phyloP scores from a whole-genome alignment of 495 filamentous ascomycete species.

The Penicillium macrosclerotiorum region DNA sequence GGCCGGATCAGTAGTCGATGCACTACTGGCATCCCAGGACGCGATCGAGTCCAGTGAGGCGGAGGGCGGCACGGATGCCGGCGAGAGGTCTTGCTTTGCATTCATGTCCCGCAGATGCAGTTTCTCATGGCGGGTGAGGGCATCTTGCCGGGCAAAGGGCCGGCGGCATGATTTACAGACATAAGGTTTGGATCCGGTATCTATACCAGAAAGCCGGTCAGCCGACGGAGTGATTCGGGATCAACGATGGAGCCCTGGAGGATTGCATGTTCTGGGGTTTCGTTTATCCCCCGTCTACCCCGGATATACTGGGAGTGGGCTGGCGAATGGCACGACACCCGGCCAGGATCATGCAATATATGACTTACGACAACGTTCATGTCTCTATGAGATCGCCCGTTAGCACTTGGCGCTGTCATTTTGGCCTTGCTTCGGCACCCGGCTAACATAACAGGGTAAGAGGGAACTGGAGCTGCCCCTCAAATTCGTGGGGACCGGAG shows the following conservation, averaged over 20 bases:
- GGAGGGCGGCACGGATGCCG: slow-evolving; percentile 16
- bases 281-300: too few relatives aligned
- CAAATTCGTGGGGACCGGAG: slow-evolving; percentile 13
- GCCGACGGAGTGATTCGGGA: slow-evolving; percentile 11
- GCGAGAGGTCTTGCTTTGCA: slow-evolving; percentile 21
- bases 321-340: not conserved
- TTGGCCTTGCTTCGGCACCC: too few relatives aligned
- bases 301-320: too few relatives aligned
- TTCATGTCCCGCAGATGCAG: slow-evolving; percentile 37
- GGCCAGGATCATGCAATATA: not conserved
- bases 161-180: slow-evolving; percentile 43
- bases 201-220: slow-evolving; percentile 25
- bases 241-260: not conserved
- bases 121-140: slow-evolving; percentile 48
- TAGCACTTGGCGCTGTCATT: too few relatives aligned
- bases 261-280: too few relatives aligned
- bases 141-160: slow-evolving; percentile 48
- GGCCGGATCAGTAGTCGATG: slow-evolving; percentile 19
- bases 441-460: not conserved
- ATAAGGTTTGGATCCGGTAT: slow-evolving; percentile 47
- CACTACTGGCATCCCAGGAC: slow-evolving; percentile 27
- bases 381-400: slow-evolving; percentile 35
- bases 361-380: slow-evolving; percentile 48
- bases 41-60: slow-evolving; percentile 21
- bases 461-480: slow-evolving; percentile 16